Base-by-base conservation (phyloP, 768 basidiomycete genomes). In the Kwoniella dejecticola region DNA sequence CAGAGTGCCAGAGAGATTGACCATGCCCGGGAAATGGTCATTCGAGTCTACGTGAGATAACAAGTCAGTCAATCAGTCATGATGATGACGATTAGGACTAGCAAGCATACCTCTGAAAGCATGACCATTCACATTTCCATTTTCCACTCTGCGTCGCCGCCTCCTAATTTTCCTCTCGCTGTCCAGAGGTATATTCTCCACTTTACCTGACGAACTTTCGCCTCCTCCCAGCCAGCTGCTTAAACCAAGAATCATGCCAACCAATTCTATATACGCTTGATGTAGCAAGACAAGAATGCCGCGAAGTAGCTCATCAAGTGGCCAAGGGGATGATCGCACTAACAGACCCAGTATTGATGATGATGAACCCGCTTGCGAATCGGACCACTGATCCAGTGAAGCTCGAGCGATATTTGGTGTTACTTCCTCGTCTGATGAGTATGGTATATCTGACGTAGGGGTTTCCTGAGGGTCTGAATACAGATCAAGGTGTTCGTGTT, bases 1-100 rank as follows among this genome's bases (percentile, higher is more conserved):
- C 67, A 95, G 90, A 52, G 92, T 95, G 11, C 94, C 94, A 8
- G 92, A 94, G 36, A 94, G 88, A 72, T 97, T 97, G 74, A 96
- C 89, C 50, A 97, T 87, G 0, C 94, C 94, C 1, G 93, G 89
- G 78, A 90, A 96, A 57, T 77, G 66, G 8, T 53, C 45, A 46
- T 54, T 27, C 8, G 23, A 36, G 12, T n/a, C 27, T 21, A 41
- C 31, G 11, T 27, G 13, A 5, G 19, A 26, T n/a, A 26, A 27
- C 10, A n/a, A n/a, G n/a, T 30, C 10, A 47, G 8, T 26, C 38
- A 45, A 42, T 30, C 29, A 26, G 21, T 13, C 13, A 13, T 27
- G 5, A 38, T 8, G 15, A 17, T 13, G 56, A 7, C 5, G 7
- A 31, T 29, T 36, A 30, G 13, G 15, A 4, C 24, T 12, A 12